A percentile compares a stretch with the other conserved stretches of the same genome.
phyloP scores from a whole-genome alignment of 2,329 filamentous ascomycete species.

The Ophiostoma angusticollis region DNA sequence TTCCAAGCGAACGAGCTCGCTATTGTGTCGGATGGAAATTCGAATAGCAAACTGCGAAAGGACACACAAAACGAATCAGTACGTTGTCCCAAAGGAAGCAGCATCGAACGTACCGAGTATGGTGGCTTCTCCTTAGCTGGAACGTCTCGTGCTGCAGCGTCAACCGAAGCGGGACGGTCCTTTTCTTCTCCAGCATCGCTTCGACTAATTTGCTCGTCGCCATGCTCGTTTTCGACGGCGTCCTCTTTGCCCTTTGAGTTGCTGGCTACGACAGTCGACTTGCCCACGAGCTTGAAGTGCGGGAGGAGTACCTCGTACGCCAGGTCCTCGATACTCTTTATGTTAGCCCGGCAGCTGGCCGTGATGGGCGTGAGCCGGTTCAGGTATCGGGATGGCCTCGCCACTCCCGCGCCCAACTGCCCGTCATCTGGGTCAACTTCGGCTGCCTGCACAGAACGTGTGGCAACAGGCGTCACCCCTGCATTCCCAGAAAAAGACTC shows the following conservation, averaged over 20 bases:
- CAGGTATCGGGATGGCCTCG: constrained; percentile 32
- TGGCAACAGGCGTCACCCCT: too few relatives aligned
- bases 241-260: not conserved
- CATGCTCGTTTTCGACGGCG: not conserved
- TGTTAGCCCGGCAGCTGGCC: constrained; percentile 49
- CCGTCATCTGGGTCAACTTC: too few relatives aligned
- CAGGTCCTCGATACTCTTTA: constrained; percentile 53
- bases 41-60: constrained; percentile 63
- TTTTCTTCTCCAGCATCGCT: not conserved
- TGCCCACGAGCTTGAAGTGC: constrained; percentile 42
- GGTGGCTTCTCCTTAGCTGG: constrained; percentile 12
- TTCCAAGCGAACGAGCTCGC: constrained; percentile 49
- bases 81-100: not conserved
- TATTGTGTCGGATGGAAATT: constrained; percentile 63
- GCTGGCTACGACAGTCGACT: constrained; percentile 9
- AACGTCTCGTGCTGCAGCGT: too few relatives aligned
- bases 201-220: not conserved
- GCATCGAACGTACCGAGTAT: constrained; percentile 29
- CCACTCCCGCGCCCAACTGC: not conserved
- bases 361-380: constrained; percentile 44
- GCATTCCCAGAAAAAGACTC: too few relatives aligned
- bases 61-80: not conserved
- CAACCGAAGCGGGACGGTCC: too few relatives aligned
- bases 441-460: too few relatives aligned
- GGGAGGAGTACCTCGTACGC: constrained; percentile 48